Conservation (phyloP, 2,329 filamentous ascomycete genomes). For the Talaromyces sp. region DNA sequence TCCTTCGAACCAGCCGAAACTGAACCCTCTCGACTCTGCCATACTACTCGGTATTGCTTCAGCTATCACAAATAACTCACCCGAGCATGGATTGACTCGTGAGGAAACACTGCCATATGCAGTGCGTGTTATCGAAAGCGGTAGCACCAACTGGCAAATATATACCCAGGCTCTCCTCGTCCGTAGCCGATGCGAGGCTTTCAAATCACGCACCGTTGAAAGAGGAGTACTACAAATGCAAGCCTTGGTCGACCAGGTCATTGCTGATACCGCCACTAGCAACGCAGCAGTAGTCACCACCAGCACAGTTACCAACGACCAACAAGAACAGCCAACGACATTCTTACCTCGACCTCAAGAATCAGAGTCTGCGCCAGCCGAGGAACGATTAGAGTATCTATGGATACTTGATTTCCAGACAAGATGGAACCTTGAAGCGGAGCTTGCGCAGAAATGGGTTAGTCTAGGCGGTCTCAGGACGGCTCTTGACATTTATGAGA, state of each 20-base stretch:
- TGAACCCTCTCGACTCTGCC: constrained; percentile 81
- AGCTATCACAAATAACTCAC: constrained; percentile 84
- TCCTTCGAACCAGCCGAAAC: constrained; percentile 75
- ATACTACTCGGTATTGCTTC: constrained; percentile 77
- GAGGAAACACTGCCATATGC: constrained; percentile 93
- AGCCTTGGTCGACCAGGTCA: constrained; percentile 89
- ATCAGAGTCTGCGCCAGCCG: constrained; percentile 69
- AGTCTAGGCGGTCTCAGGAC: constrained; percentile 81
- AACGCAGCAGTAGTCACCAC: constrained; percentile 28
- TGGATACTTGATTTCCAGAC: constrained; percentile 80
- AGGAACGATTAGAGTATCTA: constrained; percentile 75
- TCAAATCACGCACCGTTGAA: constrained; percentile 82
- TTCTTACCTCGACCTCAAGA: constrained; percentile 77
- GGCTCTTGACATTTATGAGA: constrained; percentile 92
- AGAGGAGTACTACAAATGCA: constrained; percentile 88
- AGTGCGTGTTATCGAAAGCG: constrained; percentile 78
- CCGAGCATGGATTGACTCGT: constrained; percentile 78
- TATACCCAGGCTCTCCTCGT: constrained; percentile 93
- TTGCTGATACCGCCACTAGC: constrained; percentile 69
- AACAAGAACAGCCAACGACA: constrained; percentile 59
- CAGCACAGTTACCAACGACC: constrained; percentile 32
- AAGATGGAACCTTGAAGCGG: constrained; percentile 89
- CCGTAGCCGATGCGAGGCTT: constrained; percentile 83
- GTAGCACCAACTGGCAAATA: constrained; percentile 94
- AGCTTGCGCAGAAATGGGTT: constrained; percentile 91